These are phyloP conservation scores for Henckelia pumila DNA, from an alignment of 257 asterid genomes.

Conservation along the genomic window DNA sequence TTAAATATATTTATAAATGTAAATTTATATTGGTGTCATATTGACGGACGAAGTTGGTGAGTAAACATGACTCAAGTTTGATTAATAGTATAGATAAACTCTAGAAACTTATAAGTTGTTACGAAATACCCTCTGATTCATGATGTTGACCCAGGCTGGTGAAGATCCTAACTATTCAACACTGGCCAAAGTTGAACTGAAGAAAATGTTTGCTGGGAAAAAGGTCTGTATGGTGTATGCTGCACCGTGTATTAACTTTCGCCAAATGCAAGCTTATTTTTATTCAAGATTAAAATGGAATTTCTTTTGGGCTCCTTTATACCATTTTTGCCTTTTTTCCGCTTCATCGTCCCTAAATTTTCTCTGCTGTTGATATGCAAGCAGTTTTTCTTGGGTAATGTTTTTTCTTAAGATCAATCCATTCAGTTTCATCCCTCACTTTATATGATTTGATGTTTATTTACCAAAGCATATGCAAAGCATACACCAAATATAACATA, in stretches of 20 bases:
- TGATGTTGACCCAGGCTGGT: conserved; percentile 50
- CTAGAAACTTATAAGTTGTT: too few relatives aligned
- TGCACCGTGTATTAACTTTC: neutral
- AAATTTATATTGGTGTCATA: too few relatives aligned
- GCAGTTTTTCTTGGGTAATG: neutral
- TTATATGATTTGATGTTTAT: too few relatives aligned
- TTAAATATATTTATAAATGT: too few relatives aligned
- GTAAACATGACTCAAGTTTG: too few relatives aligned
- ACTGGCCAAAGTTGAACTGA: conserved; percentile 63
- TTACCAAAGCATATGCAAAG: neutral
- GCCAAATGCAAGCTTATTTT: neutral
- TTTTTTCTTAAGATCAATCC: too few relatives aligned
- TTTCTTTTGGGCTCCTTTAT: neutral
- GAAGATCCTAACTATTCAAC: conserved; percentile 67
- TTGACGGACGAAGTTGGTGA: too few relatives aligned
- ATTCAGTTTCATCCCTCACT: neutral
- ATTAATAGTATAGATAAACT: too few relatives aligned
- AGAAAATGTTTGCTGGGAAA: conserved; percentile 64
- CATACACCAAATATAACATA: neutral
- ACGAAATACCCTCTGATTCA: too few relatives aligned
- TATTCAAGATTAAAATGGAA: neutral
- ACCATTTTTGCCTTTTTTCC: neutral
- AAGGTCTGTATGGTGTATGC: conserved; percentile 33
- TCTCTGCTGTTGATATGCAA: neutral
- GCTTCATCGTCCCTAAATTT: neutral